These are phyloP conservation scores for Rhizopogon parksii DNA, from an alignment of 1,284 basidiomycete species.

Conservation along the genomic window DNA sequence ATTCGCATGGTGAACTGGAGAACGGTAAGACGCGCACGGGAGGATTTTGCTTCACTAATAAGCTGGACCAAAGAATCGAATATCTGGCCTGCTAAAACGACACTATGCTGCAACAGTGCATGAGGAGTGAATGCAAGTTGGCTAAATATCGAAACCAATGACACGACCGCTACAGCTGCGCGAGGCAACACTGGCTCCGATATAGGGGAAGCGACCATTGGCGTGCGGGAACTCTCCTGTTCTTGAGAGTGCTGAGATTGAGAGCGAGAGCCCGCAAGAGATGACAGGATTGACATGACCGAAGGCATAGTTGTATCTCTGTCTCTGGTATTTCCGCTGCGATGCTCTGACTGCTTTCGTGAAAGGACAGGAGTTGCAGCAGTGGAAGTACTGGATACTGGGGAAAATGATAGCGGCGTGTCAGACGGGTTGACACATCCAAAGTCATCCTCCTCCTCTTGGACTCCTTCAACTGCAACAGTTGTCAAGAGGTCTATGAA, in stretches of 20 bases:
- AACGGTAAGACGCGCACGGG: constrained; percentile 62
- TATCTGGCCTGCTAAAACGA: constrained; percentile 45
- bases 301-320: constrained; percentile 46
- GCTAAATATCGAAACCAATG: constrained; percentile 60
- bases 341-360: constrained; percentile 49
- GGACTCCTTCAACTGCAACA: constrained; percentile 31
- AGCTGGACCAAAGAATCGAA: constrained; percentile 46
- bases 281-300: constrained; percentile 58
- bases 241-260: constrained; percentile 41
- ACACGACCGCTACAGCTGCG: constrained; percentile 53
- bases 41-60: constrained; percentile 41
- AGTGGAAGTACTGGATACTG: constrained; percentile 29
- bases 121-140: constrained; percentile 65
- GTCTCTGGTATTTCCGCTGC: constrained; percentile 26
- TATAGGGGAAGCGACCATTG: constrained; percentile 19
- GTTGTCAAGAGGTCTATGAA: constrained; percentile 35
- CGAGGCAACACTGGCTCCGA: constrained; percentile 32
- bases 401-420: constrained; percentile 28
- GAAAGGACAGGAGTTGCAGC: constrained; percentile 45
- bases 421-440: constrained; percentile 33
- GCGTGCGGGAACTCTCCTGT: constrained; percentile 24
- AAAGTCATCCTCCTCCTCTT: constrained; percentile 37
- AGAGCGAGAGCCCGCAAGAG: constrained; percentile 53
- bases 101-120: constrained; percentile 37
- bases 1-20: constrained; percentile 88